Conservation (phyloP, 768 basidiomycete species). For the Tubosaeta sp. region DNA sequence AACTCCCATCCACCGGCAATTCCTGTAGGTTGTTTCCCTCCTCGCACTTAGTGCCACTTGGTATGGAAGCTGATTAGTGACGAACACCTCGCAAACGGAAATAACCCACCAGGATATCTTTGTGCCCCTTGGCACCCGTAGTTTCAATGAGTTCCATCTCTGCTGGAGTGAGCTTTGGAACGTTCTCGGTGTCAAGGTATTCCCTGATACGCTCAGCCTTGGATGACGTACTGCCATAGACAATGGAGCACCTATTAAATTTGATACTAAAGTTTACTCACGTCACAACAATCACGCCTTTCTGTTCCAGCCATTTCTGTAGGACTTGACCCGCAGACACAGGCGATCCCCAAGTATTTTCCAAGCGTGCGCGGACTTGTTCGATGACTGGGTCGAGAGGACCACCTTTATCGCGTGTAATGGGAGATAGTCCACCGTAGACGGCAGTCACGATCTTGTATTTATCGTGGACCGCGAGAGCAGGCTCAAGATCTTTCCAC, state of each 20-base stretch:
- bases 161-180: constrained; percentile 26
- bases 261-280: constrained; percentile 9
- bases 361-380: constrained; percentile 29
- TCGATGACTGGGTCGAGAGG: constrained; percentile 38
- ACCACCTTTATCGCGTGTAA: constrained; percentile 34
- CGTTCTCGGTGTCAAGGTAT: constrained; percentile 28
- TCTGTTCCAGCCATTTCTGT: constrained; percentile 28
- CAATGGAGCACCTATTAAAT: not conserved
- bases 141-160: constrained; percentile 25
- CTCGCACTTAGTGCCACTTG: constrained; percentile 9
- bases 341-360: constrained; percentile 19
- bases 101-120: constrained; percentile 24
- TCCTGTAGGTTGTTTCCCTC: too few species aligned
- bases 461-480: constrained; percentile 33
- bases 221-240: constrained; percentile 27
- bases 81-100: too few species aligned
- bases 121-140: constrained; percentile 19
- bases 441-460: constrained; percentile 38
- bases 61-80: too few species aligned
- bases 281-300: constrained; percentile 31
- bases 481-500: constrained; percentile 37
- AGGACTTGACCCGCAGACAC: constrained; percentile 31
- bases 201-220: constrained; percentile 32
- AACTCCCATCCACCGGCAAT: not conserved
- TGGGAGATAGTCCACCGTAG: constrained; percentile 38